Evolutionary conservation across 805 yeast species (phyloP), one percentile per base, ranked within the genome.

Genomic region (Brettanomyces naardenensis): DNA sequence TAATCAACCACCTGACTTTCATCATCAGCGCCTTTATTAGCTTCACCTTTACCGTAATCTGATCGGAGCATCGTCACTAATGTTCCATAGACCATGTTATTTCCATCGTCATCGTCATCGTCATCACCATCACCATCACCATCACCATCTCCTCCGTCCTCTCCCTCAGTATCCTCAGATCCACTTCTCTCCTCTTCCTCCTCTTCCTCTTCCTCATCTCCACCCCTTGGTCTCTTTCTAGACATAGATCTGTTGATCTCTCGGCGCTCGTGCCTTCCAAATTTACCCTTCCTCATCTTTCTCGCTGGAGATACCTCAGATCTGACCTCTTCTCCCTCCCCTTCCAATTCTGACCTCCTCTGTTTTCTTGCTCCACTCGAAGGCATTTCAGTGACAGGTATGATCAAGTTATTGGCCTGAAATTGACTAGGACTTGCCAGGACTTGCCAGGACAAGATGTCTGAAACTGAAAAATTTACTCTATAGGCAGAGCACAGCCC

Each of bases 41-140:
- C 29, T 19, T 34, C 36, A 14, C 28, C 21, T 3, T 37, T 37
- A 14, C 41, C 20, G 39, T 58, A 25, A 31, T 56, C 55, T 14
- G 47, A 41, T 28, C 46, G 40, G 20, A 52, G 41, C 33, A 52
- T 34, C 2, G 52, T 46, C 20, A 49, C 40, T 28, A 37, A 52
- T 43, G 48, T 62, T 53, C 33, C 51, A 42, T 41, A 58, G 46
- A 45, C 51, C 53, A 19, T 48, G 46, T 30, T 54, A 57, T 33
- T 45, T 52, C 22, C 50, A 50, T 13, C 18, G 4, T 38, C 47
- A 3, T 42, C 27, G 9, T 50, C 64, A 20, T 52, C 56, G 9
- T 45, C 49, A 10, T 44, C 47, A 6, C 46, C 54, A 18, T 47
- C 43, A 6, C 34, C 37, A 37, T 47, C 14, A 33, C 10, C 20